Base-by-base conservation (phyloP, 164 flowering plant species). In the Vitis labrusca region DNA sequence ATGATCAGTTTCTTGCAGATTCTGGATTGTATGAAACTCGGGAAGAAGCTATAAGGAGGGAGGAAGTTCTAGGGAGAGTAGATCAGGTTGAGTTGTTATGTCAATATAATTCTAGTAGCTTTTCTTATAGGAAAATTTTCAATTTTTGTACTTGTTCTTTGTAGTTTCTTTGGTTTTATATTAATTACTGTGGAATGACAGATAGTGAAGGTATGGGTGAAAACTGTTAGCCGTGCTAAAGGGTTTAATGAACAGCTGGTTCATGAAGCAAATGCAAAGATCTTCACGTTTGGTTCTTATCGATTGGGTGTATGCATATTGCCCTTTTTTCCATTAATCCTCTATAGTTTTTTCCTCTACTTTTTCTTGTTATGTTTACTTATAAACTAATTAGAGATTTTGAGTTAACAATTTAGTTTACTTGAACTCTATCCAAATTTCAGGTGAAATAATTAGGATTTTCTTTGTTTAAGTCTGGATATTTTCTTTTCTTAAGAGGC, bases 151-250 rank as follows among this genome's bases (percentile, higher is more conserved):
- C 11, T 16, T 59, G 32, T 9, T 67, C n/a, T 32, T 63, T 37
- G 8, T 57, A n/a, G 58, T 9, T 68, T 64, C 14, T 55, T 47
- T 6, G 57, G 47, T 29, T 19, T 69, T 57, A 55, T 30, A 61
- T 52, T 74, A 59, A 37, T 64, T 66, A 23, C 62, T 61, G 50
- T 16, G 37, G 48, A 17, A 7, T 23, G 27, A 49, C 90, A 96
- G 99, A 89, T 87, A 82, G 98, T 96, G 76, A 93, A 93, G 87
- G 69, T 65, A 15, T 96, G 99, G 99, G 92, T 89, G n/a, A 93
- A 87, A 68, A 74, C 69, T 10, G 80, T 96, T 71, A 90, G 89
- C 75, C 91, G 93, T 59, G 81, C 86, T 0, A 91, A 85, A 80
- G 99, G 97, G 3, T 85, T 86, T 76, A 90, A 88, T 77, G 97